Conservation (phyloP, 768 basidiomycete genomes). For the Collybiopsis confluens region DNA sequence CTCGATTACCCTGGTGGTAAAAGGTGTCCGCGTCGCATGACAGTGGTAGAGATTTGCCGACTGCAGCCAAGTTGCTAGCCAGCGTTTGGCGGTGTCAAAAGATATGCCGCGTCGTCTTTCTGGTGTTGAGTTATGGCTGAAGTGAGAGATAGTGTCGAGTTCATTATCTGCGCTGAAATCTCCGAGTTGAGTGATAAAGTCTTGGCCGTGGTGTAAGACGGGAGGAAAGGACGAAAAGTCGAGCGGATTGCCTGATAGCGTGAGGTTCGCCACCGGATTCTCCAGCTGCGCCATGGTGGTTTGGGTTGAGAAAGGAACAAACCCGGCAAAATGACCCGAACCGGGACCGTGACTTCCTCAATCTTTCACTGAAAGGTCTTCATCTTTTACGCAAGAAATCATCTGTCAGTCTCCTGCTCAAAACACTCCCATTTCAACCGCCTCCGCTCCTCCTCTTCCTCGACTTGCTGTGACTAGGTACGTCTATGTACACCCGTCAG, state of each 20-base stretch:
- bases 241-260: neutral
- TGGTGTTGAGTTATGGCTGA: neutral
- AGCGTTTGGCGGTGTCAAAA: neutral
- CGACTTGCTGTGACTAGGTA: too few species aligned
- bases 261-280: neutral
- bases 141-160: neutral
- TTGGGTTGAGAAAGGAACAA: too few species aligned
- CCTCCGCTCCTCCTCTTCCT: too few species aligned
- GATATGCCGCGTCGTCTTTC: neutral
- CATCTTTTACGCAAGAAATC: too few species aligned
- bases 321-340: too few species aligned
- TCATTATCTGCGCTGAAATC: neutral
- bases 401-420: too few species aligned
- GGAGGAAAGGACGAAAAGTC: neutral
- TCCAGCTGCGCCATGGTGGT: neutral
- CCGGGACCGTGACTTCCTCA: too few species aligned
- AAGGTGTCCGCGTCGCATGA: neutral
- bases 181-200: neutral
- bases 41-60: neutral
- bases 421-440: too few species aligned
- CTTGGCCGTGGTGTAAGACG: neutral
- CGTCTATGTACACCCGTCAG: too few species aligned
- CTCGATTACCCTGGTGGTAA: neutral
- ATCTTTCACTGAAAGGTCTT: too few species aligned
- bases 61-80: neutral